These are phyloP conservation scores for Lentinula novae-zelandiae DNA, from an alignment of 1,284 basidiomycete genomes.

Conservation along the genomic window DNA sequence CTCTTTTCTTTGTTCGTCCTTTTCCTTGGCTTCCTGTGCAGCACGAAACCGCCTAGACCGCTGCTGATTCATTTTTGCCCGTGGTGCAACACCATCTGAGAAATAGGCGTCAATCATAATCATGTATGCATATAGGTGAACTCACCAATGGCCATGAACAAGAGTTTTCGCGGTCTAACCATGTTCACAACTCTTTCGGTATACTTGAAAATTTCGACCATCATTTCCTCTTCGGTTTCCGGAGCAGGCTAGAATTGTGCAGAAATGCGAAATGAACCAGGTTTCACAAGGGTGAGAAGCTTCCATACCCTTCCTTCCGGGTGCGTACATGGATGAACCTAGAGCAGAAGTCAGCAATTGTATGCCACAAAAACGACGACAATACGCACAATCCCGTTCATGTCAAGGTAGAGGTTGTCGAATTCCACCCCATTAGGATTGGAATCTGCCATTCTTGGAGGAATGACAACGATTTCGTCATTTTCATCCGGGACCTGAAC, in stretches of 20 bases:
- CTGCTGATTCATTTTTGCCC: constrained; percentile 99
- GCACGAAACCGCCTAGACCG: constrained; percentile 94
- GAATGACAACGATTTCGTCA: constrained; percentile 68
- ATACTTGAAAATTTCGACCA: constrained; percentile 96
- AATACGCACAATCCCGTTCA: constrained; percentile 76
- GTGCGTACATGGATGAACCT: constrained; percentile 99
- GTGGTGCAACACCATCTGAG: constrained; percentile 92
- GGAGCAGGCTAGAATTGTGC: constrained; percentile 69
- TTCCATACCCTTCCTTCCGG: constrained; percentile 84
- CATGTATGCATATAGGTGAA: background rate
- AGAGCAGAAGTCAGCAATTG: constrained; percentile 6
- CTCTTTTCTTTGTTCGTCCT: constrained; percentile 82
- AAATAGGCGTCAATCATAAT: constrained; percentile 1
- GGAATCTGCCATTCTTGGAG: constrained; percentile 76
- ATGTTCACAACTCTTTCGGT: constrained; percentile 98
- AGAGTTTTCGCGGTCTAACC: constrained; percentile 89
- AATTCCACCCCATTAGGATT: constrained; percentile 98
- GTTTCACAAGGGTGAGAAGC: background rate
- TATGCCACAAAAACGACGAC: constrained; percentile 5
- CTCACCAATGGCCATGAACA: constrained; percentile 97
- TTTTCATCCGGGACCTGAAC: constrained; percentile 64
- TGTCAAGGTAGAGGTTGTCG: constrained; percentile 93
- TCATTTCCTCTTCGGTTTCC: constrained; percentile 99
- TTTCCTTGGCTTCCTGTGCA: constrained; percentile 92
- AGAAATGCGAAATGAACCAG: constrained; percentile 1